Evolutionary conservation across 2,329 filamentous ascomycete species (phyloP), one percentile per base, ranked within the genome.

Genomic region (Juglanconis juglandina): DNA sequence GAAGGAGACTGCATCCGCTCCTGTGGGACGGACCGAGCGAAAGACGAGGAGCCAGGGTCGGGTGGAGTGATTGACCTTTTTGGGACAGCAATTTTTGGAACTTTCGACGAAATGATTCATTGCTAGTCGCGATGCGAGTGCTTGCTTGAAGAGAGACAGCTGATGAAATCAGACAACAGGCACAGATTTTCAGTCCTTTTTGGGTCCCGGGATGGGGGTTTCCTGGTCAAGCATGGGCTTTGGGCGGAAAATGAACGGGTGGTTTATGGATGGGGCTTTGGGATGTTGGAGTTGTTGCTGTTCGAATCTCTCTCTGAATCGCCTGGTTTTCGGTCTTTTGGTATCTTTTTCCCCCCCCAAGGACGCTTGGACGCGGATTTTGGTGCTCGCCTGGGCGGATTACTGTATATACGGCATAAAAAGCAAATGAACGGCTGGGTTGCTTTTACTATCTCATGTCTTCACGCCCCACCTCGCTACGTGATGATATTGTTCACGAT

Each of bases 21-120:
- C 70, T 0, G 70, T 74, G 6, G 75, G 75, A 13, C 66, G 65
- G 58, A 75, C 75, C 4, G 69, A 69, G 10, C 70, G 75, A 30
- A 76, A 74, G 68, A 77, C 75, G 1, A 70, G 75, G 55, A 77
- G 75, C 62, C 75, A 77, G 59, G 73, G 71, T 3, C 66, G 61
- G 4, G 64, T 30, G 32, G 60, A 61, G 48, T 53, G 52, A 49
- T 9, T 32, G 49, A n/a, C 1, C 14, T n/a, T 17, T n/a, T 34
- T 17, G 41, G 13, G 24, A 42, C 17, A 17, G 13, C 34, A 41
- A 7, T 13, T 34, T 39, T 35, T 30, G 50, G 50, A 44, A 24
- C 24, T 24, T 24, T 24, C 24, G 24, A 24, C 24, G 24, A 24
- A 2, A 24, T 2, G 24, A 24, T 24, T 44, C 37, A 37, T 6